Base-by-base conservation (phyloP, 202 grass and related monocot genomes). In the Dendrocalamus latiflorus region DNA sequence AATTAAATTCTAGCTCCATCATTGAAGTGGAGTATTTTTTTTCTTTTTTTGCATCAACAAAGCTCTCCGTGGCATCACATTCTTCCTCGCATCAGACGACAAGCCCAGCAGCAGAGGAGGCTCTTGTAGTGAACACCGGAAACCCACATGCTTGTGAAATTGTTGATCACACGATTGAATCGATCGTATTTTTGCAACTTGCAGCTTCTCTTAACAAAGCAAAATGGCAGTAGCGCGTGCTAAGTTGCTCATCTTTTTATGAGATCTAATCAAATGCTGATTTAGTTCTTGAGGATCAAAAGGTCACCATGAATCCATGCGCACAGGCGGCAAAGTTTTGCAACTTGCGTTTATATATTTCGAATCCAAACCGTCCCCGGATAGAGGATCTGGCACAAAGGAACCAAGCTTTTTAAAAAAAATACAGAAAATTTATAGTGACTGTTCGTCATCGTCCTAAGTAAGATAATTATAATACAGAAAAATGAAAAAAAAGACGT, bases 391-490 rank as follows among this genome's bases (percentile, higher is more conserved):
- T 28, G 15, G 15, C 20, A 69, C 25, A 50, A 22, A 74, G 20
- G 11, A 72, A 62, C 48, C 12, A 33, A 36, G 4, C 60, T n/a
- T n/a, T 68, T n/a, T 6, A 69, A 44, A 64, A 0, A 25, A 17
- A 60, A 21, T 41, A 72, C 8, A 44, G n/a, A 60, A 51, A 80
- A 2, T 22, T 13, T 48, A 70, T 33, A 77, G 75, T 81, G 80
- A 91, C 74, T 64, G 58, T 36, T 81, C 58, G 74, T 91, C 86
- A 48, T 13, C 86, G 28, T 86, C 86, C 74, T 91, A 85, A n/a
- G 69, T 76, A 74, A 47, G 45, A 34, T 37, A 45, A 64, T 47
- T 84, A 88, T 69, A 82, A 38, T 81, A 80, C 77, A 80, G 34
- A 25, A 74, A 74, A 84, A 74, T 50, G 22, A 6, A 28, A 82